Base-by-base conservation (phyloP, 306 rosid species). In the Citrullus colocynthis region DNA sequence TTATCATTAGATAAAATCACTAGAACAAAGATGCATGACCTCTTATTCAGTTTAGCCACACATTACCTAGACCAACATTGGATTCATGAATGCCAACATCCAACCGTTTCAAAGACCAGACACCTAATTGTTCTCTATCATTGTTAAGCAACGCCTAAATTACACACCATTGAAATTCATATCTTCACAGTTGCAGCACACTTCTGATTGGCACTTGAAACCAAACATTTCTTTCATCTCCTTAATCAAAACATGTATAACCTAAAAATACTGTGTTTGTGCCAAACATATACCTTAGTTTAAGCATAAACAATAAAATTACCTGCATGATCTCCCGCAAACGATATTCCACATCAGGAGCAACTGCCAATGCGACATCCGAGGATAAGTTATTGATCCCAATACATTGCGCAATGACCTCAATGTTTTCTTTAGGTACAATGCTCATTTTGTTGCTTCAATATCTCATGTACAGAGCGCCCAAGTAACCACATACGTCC, bases 311-410 rank as follows among this genome's bases (percentile, higher is more conserved):
- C 45, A 18, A 30, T 16, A 78, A 18, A 41, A 71, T 17, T 51
- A 91, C 98, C 97, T 90, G 97, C 97, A 95, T 92, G 63, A 95
- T 81, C 91, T 95, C 98, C 7, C 97, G 98, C 76, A 95, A 82
- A 9, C 97, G 96, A 79, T 92, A 92, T 74, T 95, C 98, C 21
- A 92, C 90, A 82, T 95, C 98, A 41, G 97, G 96, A 62, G 93
- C 96, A 52, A 95, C 93, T 81, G 90, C 91, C 11, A 89, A 86
- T 52, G 97, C 89, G 58, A 88, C 97, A 84, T 95, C 98, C 63
- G 95, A 74, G 24, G 97, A 87, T 79, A 92, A 88, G 76, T 92
- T 89, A 84, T 87, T 82, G 73, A 95, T 92, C 71, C 96, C 98
- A 56, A 94, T 81, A 82, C 89, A 89, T 81, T 95, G 92, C 37